These are phyloP conservation scores for Lasiodiplodia gonubiensis DNA, from an alignment of 2,329 filamentous ascomycete species.

Conservation along the genomic window DNA sequence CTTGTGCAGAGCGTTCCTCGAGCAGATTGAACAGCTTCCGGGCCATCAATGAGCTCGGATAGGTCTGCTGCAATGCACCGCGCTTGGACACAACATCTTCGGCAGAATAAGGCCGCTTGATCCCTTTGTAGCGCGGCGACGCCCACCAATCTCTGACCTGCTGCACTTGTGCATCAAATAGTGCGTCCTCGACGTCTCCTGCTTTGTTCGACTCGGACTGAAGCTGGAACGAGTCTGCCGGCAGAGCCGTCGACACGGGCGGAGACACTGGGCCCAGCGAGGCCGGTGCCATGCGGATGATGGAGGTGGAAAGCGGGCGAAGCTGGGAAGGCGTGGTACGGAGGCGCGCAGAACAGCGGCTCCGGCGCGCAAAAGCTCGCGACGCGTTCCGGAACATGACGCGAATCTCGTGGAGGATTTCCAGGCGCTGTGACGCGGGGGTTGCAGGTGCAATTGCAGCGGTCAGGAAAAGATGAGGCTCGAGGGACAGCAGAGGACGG, in stretches of 20 bases:
- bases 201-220: conserved; percentile 78
- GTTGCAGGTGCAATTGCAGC: neutral
- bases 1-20: conserved; percentile 75
- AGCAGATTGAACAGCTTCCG: conserved; percentile 92
- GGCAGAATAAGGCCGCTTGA: conserved; percentile 88
- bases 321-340: conserved; percentile 35
- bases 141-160: conserved; percentile 93
- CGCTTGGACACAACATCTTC: conserved; percentile 93
- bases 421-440: neutral
- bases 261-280: conserved; percentile 62
- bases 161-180: conserved; percentile 82
- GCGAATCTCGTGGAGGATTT: neutral
- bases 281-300: conserved; percentile 59
- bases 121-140: conserved; percentile 81
- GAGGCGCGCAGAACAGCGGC: conserved; percentile 35
- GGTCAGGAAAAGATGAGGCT: neutral
- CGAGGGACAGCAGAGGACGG: neutral
- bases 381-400: conserved; percentile 46
- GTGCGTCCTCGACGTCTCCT: conserved; percentile 79
- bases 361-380: conserved; percentile 45
- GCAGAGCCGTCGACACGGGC: conserved; percentile 64
- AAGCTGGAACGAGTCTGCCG: conserved; percentile 84
- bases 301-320: conserved; percentile 49
- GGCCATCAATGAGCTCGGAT: conserved; percentile 93
- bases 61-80: conserved; percentile 82